Evolutionary conservation across 2,329 filamentous ascomycete species (phyloP).

Genomic region (Fusarium odoratissimum): DNA sequence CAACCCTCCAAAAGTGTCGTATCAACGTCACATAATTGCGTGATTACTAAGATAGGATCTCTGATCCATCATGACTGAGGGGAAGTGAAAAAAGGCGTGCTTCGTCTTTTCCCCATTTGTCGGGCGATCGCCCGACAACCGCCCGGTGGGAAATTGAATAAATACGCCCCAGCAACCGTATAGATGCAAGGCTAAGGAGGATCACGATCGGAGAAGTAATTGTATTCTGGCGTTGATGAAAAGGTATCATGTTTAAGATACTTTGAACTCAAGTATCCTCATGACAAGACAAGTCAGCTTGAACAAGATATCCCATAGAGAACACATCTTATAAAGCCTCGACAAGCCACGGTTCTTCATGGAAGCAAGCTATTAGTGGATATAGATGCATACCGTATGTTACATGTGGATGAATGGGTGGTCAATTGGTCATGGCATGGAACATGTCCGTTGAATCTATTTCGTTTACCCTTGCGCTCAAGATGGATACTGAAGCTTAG

Average conservation of each 20-base stretch:
- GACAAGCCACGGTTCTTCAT: not conserved
- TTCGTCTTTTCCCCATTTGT: conserved; percentile 13
- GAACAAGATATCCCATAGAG: not conserved
- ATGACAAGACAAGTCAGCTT: not conserved
- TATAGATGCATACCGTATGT: conserved; percentile 15
- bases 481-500: conserved; percentile 15
- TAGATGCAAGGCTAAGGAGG: conserved; percentile 31
- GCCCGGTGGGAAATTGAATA: conserved; percentile 20
- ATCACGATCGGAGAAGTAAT: not conserved
- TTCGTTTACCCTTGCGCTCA: conserved; percentile 19
- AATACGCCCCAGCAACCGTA: conserved; percentile 8
- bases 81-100: conserved; percentile 9
- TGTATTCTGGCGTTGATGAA: not conserved
- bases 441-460: conserved; percentile 28
- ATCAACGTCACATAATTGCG: conserved; percentile 29
- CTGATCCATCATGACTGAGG: conserved; percentile 39
- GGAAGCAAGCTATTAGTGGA: not conserved
- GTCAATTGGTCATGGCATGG: conserved; percentile 21
- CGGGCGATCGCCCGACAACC: conserved; percentile 49
- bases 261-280: not conserved
- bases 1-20: not conserved
- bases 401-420: conserved; percentile 24
- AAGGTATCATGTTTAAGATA: not conserved
- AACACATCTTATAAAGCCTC: not conserved
- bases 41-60: conserved; percentile 35